phyloP scores from a whole-genome alignment of 305 asterid species.

The Fraxinus angustifolia region DNA sequence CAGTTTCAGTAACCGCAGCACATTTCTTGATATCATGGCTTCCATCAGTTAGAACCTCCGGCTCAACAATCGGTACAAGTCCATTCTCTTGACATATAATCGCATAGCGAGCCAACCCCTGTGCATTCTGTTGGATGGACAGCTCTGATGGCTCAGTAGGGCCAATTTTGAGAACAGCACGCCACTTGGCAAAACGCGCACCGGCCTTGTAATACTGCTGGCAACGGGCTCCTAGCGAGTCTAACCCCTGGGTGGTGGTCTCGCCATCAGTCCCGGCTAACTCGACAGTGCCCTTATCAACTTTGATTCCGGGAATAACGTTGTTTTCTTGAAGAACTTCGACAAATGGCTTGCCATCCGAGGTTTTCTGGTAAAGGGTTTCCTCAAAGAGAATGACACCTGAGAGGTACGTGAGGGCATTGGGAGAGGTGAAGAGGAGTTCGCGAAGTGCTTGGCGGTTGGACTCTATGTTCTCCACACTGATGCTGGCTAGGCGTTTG shows the following conservation, averaged over 20 bases:
- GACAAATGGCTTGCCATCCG: constrained; percentile 71
- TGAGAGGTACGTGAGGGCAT: constrained; percentile 65
- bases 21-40: constrained; percentile 58
- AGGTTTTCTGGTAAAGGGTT: constrained; percentile 77
- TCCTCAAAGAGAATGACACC: constrained; percentile 88
- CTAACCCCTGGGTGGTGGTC: constrained; percentile 81
- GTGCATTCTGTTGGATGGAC: constrained; percentile 73
- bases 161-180: constrained; percentile 74
- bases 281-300: constrained; percentile 79
- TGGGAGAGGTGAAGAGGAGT: constrained; percentile 79
- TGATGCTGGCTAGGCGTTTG: constrained; percentile 69
- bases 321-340: constrained; percentile 56
- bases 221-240: constrained; percentile 67
- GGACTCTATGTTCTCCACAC: constrained; percentile 71
- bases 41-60: constrained; percentile 73
- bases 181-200: constrained; percentile 89
- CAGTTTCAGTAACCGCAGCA: constrained; percentile 69
- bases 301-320: constrained; percentile 81
- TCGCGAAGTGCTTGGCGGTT: constrained; percentile 76
- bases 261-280: constrained; percentile 74
- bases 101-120: constrained; percentile 83
- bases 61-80: constrained; percentile 85
- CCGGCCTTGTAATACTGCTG: constrained; percentile 79
- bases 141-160: constrained; percentile 69
- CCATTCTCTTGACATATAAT: constrained; percentile 84